Conservation (phyloP, 169 alveolate genomes). For the Cryptosporidium sp. region DNA sequence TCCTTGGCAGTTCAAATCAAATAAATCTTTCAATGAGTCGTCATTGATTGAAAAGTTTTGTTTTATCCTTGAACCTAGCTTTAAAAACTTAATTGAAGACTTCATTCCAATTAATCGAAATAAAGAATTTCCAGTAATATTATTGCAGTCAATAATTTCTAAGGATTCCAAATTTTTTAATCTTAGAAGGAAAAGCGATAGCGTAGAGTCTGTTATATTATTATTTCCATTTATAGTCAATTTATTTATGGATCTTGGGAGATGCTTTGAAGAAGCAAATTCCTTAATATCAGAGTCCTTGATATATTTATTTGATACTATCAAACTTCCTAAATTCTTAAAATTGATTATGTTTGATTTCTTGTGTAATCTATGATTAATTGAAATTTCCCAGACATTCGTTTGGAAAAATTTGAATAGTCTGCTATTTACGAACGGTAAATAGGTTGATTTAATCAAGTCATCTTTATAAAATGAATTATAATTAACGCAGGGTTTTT, state of each 20-base stretch:
- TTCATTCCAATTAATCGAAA: background rate
- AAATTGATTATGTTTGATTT: background rate
- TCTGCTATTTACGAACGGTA: background rate
- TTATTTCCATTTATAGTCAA: background rate
- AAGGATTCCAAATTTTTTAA: slow-evolving; percentile 33
- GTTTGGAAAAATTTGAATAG: background rate
- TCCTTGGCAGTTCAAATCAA: background rate
- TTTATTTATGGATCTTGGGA: background rate
- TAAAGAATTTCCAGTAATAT: slow-evolving; percentile 14
- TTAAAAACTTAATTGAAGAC: slow-evolving; percentile 29
- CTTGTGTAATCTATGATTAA: background rate
- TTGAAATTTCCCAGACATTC: slow-evolving; percentile 46
- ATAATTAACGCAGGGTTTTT: background rate
- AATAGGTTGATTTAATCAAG: slow-evolving; percentile 31
- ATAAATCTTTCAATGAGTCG: slow-evolving; percentile 4
- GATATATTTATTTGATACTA: background rate
- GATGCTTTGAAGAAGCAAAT: background rate
- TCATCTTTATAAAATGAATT: slow-evolving; percentile 33
- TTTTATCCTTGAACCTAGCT: slow-evolving; percentile 1
- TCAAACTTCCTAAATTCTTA: slow-evolving; percentile 30
- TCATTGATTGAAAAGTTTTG: slow-evolving; percentile 24
- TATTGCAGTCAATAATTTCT: slow-evolving; percentile 48
- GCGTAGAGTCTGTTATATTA: background rate
- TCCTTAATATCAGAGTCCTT: slow-evolving; percentile 22
- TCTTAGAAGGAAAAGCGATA: slow-evolving; percentile 20